phyloP scores from a whole-genome alignment of 2,329 filamentous ascomycete genomes.

The Leptosphaerulina australis region DNA sequence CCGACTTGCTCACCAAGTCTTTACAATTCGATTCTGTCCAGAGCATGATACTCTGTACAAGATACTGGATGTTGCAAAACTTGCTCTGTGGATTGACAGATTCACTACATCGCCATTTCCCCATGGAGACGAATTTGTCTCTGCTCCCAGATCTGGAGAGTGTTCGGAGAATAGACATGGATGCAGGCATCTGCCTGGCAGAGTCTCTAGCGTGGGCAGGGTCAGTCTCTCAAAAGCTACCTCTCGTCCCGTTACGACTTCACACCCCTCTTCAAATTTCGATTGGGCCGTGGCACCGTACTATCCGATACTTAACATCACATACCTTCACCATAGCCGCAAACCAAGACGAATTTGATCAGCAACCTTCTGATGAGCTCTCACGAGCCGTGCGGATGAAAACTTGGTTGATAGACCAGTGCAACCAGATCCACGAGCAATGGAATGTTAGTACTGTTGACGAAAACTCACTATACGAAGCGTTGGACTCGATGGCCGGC shows the following conservation, averaged over 20 bases:
- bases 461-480: slow-evolving; percentile 28
- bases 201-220: slow-evolving; percentile 32
- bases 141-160: slow-evolving; percentile 23
- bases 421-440: slow-evolving; percentile 30
- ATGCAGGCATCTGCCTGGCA: slow-evolving; percentile 30
- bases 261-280: slow-evolving; percentile 37
- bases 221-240: slow-evolving; percentile 26
- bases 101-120: slow-evolving; percentile 33
- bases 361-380: slow-evolving; percentile 4
- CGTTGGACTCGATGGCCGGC: slow-evolving; percentile 34
- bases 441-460: slow-evolving; percentile 33
- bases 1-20: slow-evolving; percentile 28
- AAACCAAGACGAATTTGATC: too few species aligned
- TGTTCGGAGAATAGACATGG: slow-evolving; percentile 25
- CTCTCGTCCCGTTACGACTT: slow-evolving; percentile 37
- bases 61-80: slow-evolving; percentile 38
- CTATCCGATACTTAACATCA: slow-evolving; percentile 15
- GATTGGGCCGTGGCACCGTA: slow-evolving; percentile 35
- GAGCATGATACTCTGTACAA: slow-evolving; percentile 30
- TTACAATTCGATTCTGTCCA: slow-evolving; percentile 33
- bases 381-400: slow-evolving; percentile 31
- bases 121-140: slow-evolving; percentile 22
- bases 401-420: slow-evolving; percentile 26
- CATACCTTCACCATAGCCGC: too few species aligned
- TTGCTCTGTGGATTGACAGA: slow-evolving; percentile 33